Evolutionary conservation across 2,329 filamentous ascomycete genomes (phyloP), one percentile per base, ranked within the genome.

Genomic region (Proliferodiscus dingleyae): DNA sequence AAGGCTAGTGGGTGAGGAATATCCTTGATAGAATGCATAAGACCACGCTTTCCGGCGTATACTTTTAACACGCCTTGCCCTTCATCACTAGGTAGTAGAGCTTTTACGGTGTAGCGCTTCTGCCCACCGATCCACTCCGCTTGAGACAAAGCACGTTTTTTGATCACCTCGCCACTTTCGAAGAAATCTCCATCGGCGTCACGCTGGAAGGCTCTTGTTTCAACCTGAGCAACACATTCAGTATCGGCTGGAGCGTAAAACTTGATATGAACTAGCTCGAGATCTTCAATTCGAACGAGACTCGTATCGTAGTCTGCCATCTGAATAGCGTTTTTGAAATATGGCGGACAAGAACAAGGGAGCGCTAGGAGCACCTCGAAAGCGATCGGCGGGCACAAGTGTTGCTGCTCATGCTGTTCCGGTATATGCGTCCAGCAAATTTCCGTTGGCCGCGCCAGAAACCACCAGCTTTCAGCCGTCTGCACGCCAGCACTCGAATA

Each of bases 11-110:
- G 84, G 62, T 98, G 91, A 6, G 93, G 90, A 45, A 96, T 96
- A 63, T 96, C 88, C 65, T 93, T 93, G 71, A 93, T 91, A 53
- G 87, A 94, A 68, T 97, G 93, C 90, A 97, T 97, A 44, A 98
- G 74, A 1, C 94, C 94, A 52, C 90, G 82, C 66, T 90, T 93
- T 49, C 94, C 93, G 10, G 90, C 91, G 65, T 96, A 98, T 28
- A 98, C 73, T 65, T 94, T 96, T 47, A 98, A 71, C 10, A 85
- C 79, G 33, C 88, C 93, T 33, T 87, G 84, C 10, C 90, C 90
- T 67, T 96, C 91, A 56, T 97, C 91, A 21, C 89, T 87, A 1
- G 94, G 91, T 0, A 98, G 72, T 13, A 97, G 71, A 1, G 89
- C 93, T 67, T 98, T 98, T 61, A 98, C 75, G 0, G 89, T 95